Percentiles rank a stretch among this genome's conserved stretches.
Conservation (phyloP, 2,329 filamentous ascomycete genomes). For the Scedosporium boydii region DNA sequence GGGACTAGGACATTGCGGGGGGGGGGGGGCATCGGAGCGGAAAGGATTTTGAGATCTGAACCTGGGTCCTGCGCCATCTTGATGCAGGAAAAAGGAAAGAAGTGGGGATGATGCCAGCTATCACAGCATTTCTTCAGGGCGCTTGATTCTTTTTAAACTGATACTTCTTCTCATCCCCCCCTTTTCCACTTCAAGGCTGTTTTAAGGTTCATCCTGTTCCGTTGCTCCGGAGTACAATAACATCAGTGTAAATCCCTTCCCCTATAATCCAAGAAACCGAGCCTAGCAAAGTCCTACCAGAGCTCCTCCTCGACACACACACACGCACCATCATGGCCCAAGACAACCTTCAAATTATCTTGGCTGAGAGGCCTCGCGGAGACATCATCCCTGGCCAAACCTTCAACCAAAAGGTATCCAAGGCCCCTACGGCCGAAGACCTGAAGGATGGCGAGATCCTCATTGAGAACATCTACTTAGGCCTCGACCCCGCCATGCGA, state of each 20-base stretch:
- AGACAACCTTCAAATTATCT: constrained; percentile 39
- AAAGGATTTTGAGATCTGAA: not conserved
- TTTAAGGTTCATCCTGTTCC: not conserved
- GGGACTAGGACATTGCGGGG: not conserved
- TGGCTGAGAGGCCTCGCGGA: constrained; percentile 53
- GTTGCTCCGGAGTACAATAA: not conserved
- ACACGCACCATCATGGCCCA: not conserved
- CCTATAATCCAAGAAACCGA: not conserved
- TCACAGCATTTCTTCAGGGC: not conserved
- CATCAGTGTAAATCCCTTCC: not conserved
- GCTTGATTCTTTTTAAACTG: not conserved
- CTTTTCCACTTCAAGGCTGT: not conserved
- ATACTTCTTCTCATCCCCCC: not conserved
- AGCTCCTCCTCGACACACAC: not conserved
- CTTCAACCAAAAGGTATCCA: constrained; percentile 43
- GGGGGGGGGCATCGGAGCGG: not conserved
- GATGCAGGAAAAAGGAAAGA: not conserved
- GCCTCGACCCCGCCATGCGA: constrained; percentile 68
- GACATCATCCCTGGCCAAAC: constrained; percentile 57
- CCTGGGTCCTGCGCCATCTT: too few relatives aligned
- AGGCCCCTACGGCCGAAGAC: constrained; percentile 39
- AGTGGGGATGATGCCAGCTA: not conserved
- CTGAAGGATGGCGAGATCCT: constrained; percentile 58
- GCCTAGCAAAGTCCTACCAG: not conserved
- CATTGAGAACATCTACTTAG: constrained; percentile 52